Evolutionary conservation across 805 yeast genomes (phyloP), one percentile per base, ranked within the genome.

Genomic region (Nakazawaea pomicola): DNA sequence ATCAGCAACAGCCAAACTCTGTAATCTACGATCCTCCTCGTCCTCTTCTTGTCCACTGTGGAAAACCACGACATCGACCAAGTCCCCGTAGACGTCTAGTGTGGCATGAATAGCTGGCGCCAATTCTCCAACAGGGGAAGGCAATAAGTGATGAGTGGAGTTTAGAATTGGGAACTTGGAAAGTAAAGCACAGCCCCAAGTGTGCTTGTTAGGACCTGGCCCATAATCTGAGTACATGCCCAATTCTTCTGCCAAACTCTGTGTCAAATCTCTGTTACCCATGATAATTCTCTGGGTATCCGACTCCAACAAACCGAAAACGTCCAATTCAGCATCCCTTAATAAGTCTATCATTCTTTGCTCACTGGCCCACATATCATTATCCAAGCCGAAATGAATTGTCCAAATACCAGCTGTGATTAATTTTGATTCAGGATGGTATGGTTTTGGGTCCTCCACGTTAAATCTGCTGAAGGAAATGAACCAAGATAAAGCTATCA

Each of bases 31-130:
- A 62, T 93, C 99, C 58, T 89, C 96, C 3, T 70, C 89, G 58
- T 93, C 99, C 67, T 93, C 98, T 60, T 93, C 98, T 65, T 93
- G 99, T 4, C 99, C 99, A 33, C 93, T 79, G 60, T 93, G 99
- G 84, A 93, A 93, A 18, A 93, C 99, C 44, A 93, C 91, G 18
- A 93, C 86, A 59, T 93, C 99, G 5, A 93, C 85, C 16, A 70
- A 58, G 53, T 80, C 83, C 10, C 96, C 96, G 61, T 89, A 90
- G 28, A 93, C 84, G 50, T 89, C 91, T 47, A 93, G 67, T 1
- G 97, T 91, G 2, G 99, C 99, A 60, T 85, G 95, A 50, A 93
- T 93, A 1, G 97, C 98, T 4, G 99, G 99, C 0, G 99, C 99
- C 40, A 93, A 70, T 67, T 93, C 99, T 14, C 99, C 99, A 24